Evolutionary conservation across 148 eudicot species (phyloP), one percentile per base, ranked within the genome.

Genomic region (Rhododendron ovatum): DNA sequence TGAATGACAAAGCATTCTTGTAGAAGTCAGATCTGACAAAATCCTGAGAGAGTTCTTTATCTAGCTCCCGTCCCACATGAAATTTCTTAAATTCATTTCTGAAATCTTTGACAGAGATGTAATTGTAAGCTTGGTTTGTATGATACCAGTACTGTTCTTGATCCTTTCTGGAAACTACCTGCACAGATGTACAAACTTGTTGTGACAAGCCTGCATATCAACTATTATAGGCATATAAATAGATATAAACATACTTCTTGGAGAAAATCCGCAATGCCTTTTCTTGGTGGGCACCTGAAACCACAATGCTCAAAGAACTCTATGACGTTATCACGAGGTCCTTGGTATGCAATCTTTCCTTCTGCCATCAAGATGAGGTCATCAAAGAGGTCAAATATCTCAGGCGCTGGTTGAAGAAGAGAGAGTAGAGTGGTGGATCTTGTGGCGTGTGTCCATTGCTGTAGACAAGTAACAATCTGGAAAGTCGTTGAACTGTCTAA

Each of bases 371-470:
- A 87, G 67, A 95, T 89, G 14, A 95, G 48, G 86, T 95, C 98
- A 83, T 94, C 96, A 77, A 95, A 95, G 57, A 94, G 89, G 78
- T 93, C 93, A 89, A 89, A 95, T 11, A 94, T 93, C 80, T 95
- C 98, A 13, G 97, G 98, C 50, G 98, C 91, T 28, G 98, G 98
- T 89, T 95, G 98, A 86, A 95, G 98, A 85, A 95, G 96, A 51
- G 98, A 88, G 17, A 94, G 78, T 43, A 95, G 87, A 74, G 94
- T 92, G 33, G 98, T 92, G 28, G 93, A 91, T 83, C 94, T 92
- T 48, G 95, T 89, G 78, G 91, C 89, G 85, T 95, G 98, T 48
- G 92, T 93, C 61, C 92, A 86, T 86, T 95, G 98, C 82, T 91
- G 95, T 51, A 94, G 91, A 59, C 90, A 94, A 28, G 91, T 83